Base-by-base conservation (phyloP, 352 stramenopile species). In the Globisporangium abappressorium region DNA sequence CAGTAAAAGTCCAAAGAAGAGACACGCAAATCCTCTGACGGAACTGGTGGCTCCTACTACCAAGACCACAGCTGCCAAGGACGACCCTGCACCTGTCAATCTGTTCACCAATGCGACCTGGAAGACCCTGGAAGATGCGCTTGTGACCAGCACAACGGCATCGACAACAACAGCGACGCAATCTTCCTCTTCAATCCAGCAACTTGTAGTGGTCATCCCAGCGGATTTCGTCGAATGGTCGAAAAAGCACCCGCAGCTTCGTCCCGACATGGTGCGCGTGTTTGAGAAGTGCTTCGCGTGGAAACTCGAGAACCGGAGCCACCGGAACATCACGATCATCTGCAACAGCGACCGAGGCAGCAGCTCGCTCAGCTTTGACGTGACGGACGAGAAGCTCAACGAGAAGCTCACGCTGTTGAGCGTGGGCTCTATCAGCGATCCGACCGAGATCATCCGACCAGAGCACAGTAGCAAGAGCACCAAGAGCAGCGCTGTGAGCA, bases 241-340 rank as follows among this genome's bases (percentile, higher is more conserved):
- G 2, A 77, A 75, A 24, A 26, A 22, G 2, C 76, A 75, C 62
- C 76, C 79, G 33, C 61, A 75, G 46, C 51, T 91, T 33, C 79
- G 81, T 8, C 15, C 62, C 0, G 76, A 87, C 20, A 76, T 92
- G 55, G 69, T 82, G 1, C 79, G 73, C 28, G 51, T 94, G 1
- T 64, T 94, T 0, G 86, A 94, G 24, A 87, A 87, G 30, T 41
- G 89, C 0, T 90, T 92, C 72, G 66, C 76, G 12, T 94, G 86
- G 86, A 92, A 93, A 67, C 65, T 74, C 12, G 68, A 70, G 22
- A 57, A 73, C 11, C 69, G 69, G 28, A 62, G 64, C 14, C 68
- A 75, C 14, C 74, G 84, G 34, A 58, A 81, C 11, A 69, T 89
- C 8, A 59, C 58, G 33, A 47, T 94, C 18, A 71, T 94, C 28